Evolutionary conservation across 768 basidiomycete species (phyloP), one percentile per base, ranked within the genome.

Genomic region (Gyrodon lividus): DNA sequence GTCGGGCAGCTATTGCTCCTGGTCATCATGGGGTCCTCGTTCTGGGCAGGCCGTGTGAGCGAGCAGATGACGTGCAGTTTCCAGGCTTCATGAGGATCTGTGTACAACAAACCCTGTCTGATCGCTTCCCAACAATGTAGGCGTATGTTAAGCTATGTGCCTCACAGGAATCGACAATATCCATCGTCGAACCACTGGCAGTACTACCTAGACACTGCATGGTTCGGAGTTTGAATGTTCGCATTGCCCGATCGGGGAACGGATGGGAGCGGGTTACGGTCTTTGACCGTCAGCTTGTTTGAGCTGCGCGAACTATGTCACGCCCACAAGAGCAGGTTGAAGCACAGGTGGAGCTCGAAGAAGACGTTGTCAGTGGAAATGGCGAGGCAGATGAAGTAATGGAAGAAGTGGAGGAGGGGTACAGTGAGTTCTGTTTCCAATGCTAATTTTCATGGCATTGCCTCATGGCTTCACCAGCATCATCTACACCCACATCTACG

Each of bases 401-500:
- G 89, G 87, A 90, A 62, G 78, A 80, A 53, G 73, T 67, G 10
- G 78, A 79, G 54, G 78, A 79, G 51, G 88, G 87, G 46, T 91
- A 91, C 77, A 87, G 89, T 90, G 72, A 76, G 89, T 81, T 56
- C 65, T 54, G 33, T 33, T 31, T 8, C 28, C 47, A 57, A 43
- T 54, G 46, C 57, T 41, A 43, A 46, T 47, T 33, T 33, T 17
- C 45, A 17, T 24, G 39, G 41, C 45, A 12, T 40, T 52, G 42
- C 40, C 56, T 68, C 60, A 59, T 55, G 54, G 39, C 40, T 43
- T 44, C 54, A 35, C 52, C 51, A 92, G 90, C 90, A 44, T 93
- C 90, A 41, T 93, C 90, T 23, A 92, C 90, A 3, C 91, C 90
- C 24, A 93, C 91, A 54, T 93, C 90, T 48, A 91, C 90, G 30